Base-by-base conservation (phyloP, 805 yeast genomes). In the Kuraishia ogatae region DNA sequence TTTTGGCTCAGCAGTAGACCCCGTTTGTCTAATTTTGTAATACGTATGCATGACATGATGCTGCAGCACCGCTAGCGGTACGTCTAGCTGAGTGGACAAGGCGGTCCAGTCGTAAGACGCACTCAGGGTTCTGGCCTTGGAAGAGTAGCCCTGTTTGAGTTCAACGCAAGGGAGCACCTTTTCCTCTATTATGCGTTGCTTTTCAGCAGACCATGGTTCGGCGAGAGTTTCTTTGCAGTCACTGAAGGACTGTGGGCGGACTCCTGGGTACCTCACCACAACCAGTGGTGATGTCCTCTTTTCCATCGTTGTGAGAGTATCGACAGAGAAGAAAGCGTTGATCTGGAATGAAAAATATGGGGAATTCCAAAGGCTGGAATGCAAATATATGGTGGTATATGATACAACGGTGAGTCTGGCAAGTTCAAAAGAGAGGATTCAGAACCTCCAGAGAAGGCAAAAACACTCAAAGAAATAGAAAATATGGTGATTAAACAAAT, bases 11-110 rank as follows among this genome's bases (percentile, higher is more conserved):
- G 43, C 13, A 15, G 4, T 17, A 8, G 43, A 35, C 13, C 43
- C 13, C n/a, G 7, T 5, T 4, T 10, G 43, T 35, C 43, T 35
- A 4, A 8, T 5, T 5, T 35, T 10, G 39, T 55, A 52, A 35
- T 55, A 55, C 8, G 24, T 15, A 24, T 55, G 53, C 50, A 55
- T 51, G 2, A 50, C 29, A 4, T 39, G 49, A 19, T 23, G 21
- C 39, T 39, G 43, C 19, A 55, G 17, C 19, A 10, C 7, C 8
- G 13, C 35, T 4, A 39, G 2, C n/a, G 39, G 29, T 2, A 55
- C 21, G 2, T 39, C 43, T 47, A 53, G 51, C 22, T 51, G 46
- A 3, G n/a, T 2, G 15, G 48, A 20, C 29, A 52, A 15, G 2
- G 26, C 15, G 2, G n/a, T 20, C 54, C 50, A 52, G 21, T 55